A percentile compares a stretch with the other conserved stretches of the same genome.
Conservation (phyloP, 108 stramenopile species). For the Cyclotella cryptica region DNA sequence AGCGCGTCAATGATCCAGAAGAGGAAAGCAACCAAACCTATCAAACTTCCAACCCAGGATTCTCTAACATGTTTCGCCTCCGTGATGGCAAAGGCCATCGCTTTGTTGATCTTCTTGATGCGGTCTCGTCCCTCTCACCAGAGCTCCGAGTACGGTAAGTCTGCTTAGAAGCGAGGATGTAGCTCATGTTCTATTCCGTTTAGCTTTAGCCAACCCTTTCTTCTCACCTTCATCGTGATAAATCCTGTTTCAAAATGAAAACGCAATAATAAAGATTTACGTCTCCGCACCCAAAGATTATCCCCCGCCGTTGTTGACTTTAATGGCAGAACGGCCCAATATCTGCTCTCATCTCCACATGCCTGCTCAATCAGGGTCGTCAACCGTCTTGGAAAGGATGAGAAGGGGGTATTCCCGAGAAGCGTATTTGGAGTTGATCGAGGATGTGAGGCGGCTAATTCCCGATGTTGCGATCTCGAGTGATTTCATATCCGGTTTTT, state of each 20-base stretch:
- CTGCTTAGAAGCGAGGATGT: too few relatives aligned
- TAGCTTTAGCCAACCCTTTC: too few relatives aligned
- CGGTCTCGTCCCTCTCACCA: slow-evolving; percentile 84
- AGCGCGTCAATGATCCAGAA: not conserved
- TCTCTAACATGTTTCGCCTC: slow-evolving; percentile 81
- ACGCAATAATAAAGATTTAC: slow-evolving; percentile 71
- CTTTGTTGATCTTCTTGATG: slow-evolving; percentile 95
- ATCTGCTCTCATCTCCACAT: slow-evolving; percentile 95
- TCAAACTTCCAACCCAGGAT: slow-evolving; percentile 84
- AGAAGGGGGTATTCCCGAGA: slow-evolving; percentile 98
- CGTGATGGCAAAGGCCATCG: slow-evolving; percentile 84
- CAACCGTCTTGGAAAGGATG: slow-evolving; percentile 92
- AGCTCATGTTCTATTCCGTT: too few relatives aligned
- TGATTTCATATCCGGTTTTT: slow-evolving; percentile 99
- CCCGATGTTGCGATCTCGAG: slow-evolving; percentile 92
- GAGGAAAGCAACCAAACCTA: slow-evolving; percentile 46
- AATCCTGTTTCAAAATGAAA: too few relatives aligned
- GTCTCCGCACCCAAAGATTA: slow-evolving; percentile 98
- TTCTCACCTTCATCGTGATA: too few relatives aligned
- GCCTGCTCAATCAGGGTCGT: slow-evolving; percentile 96
- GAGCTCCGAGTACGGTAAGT: slow-evolving; percentile 87
- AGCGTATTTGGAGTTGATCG: slow-evolving; percentile 91
- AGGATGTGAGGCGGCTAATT: slow-evolving; percentile 70
- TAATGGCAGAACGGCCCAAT: slow-evolving; percentile 94
- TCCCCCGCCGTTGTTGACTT: slow-evolving; percentile 82